phyloP scores from a whole-genome alignment of 768 basidiomycete species.

The Pulveroboletus sp. region DNA sequence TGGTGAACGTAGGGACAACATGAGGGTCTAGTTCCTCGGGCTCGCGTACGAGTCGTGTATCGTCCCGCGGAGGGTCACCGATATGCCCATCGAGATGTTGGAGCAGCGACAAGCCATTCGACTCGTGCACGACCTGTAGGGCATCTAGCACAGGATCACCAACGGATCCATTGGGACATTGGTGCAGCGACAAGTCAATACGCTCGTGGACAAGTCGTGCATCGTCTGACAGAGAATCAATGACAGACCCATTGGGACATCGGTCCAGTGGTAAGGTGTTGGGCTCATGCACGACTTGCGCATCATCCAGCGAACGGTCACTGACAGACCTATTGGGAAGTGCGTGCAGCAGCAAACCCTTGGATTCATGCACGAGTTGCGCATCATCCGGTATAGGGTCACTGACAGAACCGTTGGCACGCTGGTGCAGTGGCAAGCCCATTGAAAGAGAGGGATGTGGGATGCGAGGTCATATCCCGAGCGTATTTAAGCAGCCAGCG shows the following conservation, averaged over 20 bases:
- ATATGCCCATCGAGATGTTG: no score
- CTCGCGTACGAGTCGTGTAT: background rate
- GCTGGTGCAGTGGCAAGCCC: constrained; percentile 15
- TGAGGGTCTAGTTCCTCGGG: constrained; percentile 45
- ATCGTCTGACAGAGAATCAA: background rate
- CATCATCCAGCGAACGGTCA: background rate
- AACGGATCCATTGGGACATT: background rate
- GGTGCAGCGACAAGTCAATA: background rate
- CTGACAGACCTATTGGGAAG: background rate
- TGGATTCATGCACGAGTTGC: background rate
- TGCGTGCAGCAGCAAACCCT: background rate
- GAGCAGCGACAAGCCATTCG: background rate
- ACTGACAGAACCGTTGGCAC: background rate
- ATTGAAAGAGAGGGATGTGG: constrained; percentile 3
- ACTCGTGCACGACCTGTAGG: background rate
- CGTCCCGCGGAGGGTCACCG: background rate
- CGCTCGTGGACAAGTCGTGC: background rate
- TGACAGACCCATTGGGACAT: background rate
- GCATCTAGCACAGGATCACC: background rate
- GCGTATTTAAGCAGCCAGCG: constrained; percentile 8
- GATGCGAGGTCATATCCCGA: background rate
- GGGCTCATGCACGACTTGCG: background rate
- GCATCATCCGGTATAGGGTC: background rate
- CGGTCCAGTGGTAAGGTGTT: background rate
- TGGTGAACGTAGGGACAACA: constrained; percentile 47